Conservation (phyloP, 768 basidiomycete genomes). For the Mycena maculata region DNA sequence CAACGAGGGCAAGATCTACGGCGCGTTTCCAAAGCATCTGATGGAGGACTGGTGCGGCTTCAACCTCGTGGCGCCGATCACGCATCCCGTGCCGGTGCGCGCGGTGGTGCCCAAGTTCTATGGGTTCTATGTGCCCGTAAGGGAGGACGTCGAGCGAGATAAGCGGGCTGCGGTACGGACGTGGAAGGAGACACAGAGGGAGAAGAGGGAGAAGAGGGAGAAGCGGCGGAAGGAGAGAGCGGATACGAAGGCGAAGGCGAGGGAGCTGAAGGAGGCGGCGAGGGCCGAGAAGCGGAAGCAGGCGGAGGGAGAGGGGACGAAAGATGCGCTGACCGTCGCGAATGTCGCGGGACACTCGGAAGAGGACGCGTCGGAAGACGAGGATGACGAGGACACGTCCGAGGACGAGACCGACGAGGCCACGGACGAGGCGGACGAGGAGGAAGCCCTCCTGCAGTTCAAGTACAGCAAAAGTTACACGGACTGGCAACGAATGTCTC, state of each 20-base stretch:
- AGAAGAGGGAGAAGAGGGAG: not conserved
- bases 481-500: slow-evolving; percentile 16
- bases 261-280: not conserved
- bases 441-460: not conserved
- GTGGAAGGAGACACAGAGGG: slow-evolving; percentile 5
- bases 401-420: not conserved
- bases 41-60: slow-evolving; percentile 24
- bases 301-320: not conserved
- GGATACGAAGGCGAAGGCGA: not conserved
- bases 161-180: slow-evolving; percentile 6
- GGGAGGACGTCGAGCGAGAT: slow-evolving; percentile 26
- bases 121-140: slow-evolving; percentile 29
- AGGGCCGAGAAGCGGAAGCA: not conserved
- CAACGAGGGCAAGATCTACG: slow-evolving; percentile 45
- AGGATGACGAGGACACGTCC: no score
- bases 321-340: not conserved
- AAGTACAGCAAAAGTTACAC: not conserved
- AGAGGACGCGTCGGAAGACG: not conserved
- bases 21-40: slow-evolving; percentile 27
- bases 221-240: not conserved
- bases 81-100: slow-evolving; percentile 23
- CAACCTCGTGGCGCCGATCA: slow-evolving; percentile 27
- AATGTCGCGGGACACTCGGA: not conserved
- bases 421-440: not conserved
- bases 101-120: slow-evolving; percentile 31